Evolutionary conservation across 306 rosid species (phyloP).

Genomic region (Trifolium fragiferum): DNA sequence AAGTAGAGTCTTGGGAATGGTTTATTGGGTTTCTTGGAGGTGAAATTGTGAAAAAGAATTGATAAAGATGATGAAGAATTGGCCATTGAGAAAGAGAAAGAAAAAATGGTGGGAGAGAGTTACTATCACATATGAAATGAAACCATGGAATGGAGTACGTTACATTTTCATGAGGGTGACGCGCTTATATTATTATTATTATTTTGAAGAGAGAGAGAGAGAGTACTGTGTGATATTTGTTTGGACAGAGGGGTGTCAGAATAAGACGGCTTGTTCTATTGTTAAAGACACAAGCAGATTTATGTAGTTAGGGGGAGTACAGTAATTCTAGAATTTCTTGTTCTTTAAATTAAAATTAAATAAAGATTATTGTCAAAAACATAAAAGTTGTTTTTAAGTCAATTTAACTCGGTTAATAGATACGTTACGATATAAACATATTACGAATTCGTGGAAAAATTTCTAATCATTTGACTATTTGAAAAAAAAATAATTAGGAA

Average conservation of each 20-base stretch:
- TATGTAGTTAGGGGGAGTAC: no score
- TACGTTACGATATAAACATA: no score
- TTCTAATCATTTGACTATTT: no score
- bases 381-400: no score
- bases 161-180: constrained; percentile 15
- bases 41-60: neutral
- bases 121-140: neutral
- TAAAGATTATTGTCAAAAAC: no score
- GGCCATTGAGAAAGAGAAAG: constrained; percentile 52
- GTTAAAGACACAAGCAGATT: neutral
- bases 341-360: neutral
- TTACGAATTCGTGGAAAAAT: no score
- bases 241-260: constrained; percentile 10
- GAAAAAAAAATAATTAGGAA: no score
- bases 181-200: neutral
- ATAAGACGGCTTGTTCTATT: constrained; percentile 2
- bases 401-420: no score
- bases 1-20: constrained; percentile 47
- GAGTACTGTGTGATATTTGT: neutral
- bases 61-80: constrained; percentile 3
- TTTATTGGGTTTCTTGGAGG: constrained; percentile 45
- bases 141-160: constrained; percentile 10
- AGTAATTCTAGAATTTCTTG: no score
- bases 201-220: neutral
- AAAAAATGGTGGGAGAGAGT: neutral